Evolutionary conservation across 495 filamentous ascomycete genomes (phyloP).

Genomic region (Tuber magnatum): DNA sequence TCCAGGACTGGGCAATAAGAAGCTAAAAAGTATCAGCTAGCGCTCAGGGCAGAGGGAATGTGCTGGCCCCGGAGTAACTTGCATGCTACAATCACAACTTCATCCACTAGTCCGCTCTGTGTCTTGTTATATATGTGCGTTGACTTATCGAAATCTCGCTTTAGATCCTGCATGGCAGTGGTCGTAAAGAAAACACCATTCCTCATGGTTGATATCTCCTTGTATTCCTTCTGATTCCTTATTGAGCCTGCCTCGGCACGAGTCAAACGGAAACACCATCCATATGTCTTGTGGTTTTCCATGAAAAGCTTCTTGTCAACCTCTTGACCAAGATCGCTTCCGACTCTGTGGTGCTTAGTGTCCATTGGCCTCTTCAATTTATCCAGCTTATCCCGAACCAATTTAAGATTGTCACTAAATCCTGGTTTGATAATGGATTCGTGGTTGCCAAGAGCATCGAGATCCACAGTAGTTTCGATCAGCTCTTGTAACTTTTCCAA

Average conservation of each 20-base stretch:
- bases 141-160: constrained; percentile 87
- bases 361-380: constrained; percentile 77
- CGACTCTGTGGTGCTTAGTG: constrained; percentile 66
- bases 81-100: constrained; percentile 80
- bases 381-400: constrained; percentile 85
- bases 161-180: constrained; percentile 66
- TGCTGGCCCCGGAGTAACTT: constrained; percentile 12
- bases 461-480: constrained; percentile 97
- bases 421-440: constrained; percentile 99
- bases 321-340: constrained; percentile 77
- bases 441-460: constrained; percentile 91
- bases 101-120: constrained; percentile 80
- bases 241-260: constrained; percentile 88
- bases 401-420: constrained; percentile 81
- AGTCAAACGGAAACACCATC: constrained; percentile 94
- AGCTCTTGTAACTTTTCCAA: constrained; percentile 87
- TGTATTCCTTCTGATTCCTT: constrained; percentile 78
- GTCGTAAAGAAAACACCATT: constrained; percentile 99
- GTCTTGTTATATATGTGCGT: constrained; percentile 95
- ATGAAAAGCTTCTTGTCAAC: constrained; percentile 97
- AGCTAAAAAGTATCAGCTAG: constrained; percentile 43
- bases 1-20: constrained; percentile 95
- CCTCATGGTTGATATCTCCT: constrained; percentile 97
- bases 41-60: background rate
- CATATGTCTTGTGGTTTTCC: constrained; percentile 90